A percentile compares a stretch with the other conserved stretches of the same genome.
phyloP scores from a whole-genome alignment of 2,329 filamentous ascomycete genomes.

The Elsinoe australis region DNA sequence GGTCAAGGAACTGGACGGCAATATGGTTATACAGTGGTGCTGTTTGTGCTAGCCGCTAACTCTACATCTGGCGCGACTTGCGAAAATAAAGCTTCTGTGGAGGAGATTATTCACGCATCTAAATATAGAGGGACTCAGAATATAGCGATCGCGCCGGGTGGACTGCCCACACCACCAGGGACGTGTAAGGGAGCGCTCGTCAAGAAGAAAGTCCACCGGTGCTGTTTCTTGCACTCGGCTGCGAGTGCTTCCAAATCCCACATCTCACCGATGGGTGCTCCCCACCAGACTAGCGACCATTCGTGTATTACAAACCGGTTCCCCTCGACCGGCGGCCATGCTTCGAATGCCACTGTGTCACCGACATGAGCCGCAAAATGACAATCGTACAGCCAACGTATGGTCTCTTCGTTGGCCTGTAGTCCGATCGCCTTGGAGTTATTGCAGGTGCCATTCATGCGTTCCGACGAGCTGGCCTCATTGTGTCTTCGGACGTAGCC shows the following conservation, averaged over 20 bases:
- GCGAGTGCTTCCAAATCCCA: conserved; percentile 39
- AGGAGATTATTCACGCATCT: too few relatives aligned
- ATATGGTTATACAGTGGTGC: too few relatives aligned
- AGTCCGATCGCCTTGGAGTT: conserved; percentile 32
- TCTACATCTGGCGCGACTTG: too few relatives aligned
- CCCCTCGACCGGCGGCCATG: conserved; percentile 27
- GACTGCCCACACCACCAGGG: conserved; percentile 30
- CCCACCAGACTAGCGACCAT: conserved; percentile 36
- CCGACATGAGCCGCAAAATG: conserved; percentile 51
- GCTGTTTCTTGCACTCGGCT: conserved; percentile 32
- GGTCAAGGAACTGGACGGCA: too few relatives aligned
- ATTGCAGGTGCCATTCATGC: background rate
- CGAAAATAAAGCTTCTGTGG: too few relatives aligned
- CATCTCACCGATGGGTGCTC: conserved; percentile 41
- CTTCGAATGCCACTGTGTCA: conserved; percentile 49
- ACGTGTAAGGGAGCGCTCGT: conserved; percentile 40
- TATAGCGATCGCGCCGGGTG: conserved; percentile 30
- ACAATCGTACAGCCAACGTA: conserved; percentile 53
- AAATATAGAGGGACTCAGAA: too few relatives aligned
- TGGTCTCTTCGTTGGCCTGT: conserved; percentile 41
- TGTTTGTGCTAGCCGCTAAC: too few relatives aligned
- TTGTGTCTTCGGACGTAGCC: conserved; percentile 37
- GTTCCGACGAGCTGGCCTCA: conserved; percentile 14
- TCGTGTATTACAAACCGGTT: conserved; percentile 32
- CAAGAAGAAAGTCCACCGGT: conserved; percentile 40